phyloP scores from a whole-genome alignment of 2,329 filamentous ascomycete genomes.

The Alternaria alternata region DNA sequence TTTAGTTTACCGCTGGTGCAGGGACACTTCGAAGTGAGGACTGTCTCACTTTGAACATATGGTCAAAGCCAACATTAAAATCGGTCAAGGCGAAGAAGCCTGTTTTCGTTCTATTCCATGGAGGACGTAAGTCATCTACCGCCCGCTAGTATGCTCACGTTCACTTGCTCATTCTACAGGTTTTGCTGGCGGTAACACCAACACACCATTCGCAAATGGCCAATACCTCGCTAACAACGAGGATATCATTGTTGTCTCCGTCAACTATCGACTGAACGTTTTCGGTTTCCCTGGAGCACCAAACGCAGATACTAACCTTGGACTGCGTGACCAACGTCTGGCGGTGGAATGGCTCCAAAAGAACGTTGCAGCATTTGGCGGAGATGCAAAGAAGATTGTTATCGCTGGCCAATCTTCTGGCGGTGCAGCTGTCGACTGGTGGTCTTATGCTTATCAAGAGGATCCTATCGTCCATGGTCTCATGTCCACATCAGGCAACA shows the following conservation, averaged over 20 bases:
- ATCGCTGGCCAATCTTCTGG: conserved; percentile 62
- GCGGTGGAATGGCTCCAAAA: conserved; percentile 62
- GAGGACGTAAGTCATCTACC: conserved; percentile 45
- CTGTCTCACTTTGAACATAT: conserved; percentile 44
- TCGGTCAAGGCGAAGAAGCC: conserved; percentile 37
- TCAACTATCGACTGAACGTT: conserved; percentile 52
- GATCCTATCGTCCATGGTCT: conserved; percentile 59
- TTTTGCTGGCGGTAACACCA: conserved; percentile 33
- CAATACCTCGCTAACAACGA: conserved; percentile 46
- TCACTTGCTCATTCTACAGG: conserved; percentile 22
- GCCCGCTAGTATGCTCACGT: not conserved
- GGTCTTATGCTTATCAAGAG: conserved; percentile 55
- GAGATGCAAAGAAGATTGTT: conserved; percentile 54
- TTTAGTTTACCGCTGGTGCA: conserved; percentile 26
- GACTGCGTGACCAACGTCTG: conserved; percentile 62
- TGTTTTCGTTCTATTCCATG: conserved; percentile 54
- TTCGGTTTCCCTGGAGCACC: conserved; percentile 47
- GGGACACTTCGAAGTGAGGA: conserved; percentile 37
- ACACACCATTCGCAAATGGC: conserved; percentile 49
- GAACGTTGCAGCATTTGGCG: conserved; percentile 62
- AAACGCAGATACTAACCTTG: conserved; percentile 55
- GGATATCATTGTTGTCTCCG: conserved; percentile 53
- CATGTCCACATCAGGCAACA: conserved; percentile 49
- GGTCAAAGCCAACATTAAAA: conserved; percentile 36
- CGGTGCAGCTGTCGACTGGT: conserved; percentile 28